These are phyloP conservation scores for Dipodascus albidus DNA, from an alignment of 805 yeast species.

Conservation along the genomic window DNA sequence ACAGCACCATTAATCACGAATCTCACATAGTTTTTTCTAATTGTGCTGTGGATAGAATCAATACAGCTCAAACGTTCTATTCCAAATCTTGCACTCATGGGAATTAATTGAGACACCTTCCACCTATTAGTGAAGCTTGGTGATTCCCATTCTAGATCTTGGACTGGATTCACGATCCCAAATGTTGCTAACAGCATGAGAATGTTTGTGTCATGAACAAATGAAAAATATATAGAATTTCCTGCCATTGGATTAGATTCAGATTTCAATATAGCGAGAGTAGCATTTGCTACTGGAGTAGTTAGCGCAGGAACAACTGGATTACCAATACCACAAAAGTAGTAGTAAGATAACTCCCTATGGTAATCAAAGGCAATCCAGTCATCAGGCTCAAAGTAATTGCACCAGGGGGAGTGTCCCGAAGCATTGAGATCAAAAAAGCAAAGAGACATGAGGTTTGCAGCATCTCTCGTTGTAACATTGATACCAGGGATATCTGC, in stretches of 20 bases:
- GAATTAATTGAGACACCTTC: slow-evolving; percentile 38
- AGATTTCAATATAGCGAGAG: slow-evolving; percentile 33
- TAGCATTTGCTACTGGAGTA: slow-evolving; percentile 36
- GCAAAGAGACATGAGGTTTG: slow-evolving; percentile 33
- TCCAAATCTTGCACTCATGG: slow-evolving; percentile 46
- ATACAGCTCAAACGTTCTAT: slow-evolving; percentile 39
- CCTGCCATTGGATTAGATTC: slow-evolving; percentile 35
- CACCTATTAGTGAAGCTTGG: slow-evolving; percentile 38
- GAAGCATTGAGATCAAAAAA: slow-evolving; percentile 40
- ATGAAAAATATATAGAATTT: background rate
- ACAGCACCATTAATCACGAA: slow-evolving; percentile 43
- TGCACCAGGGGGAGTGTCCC: slow-evolving; percentile 34
- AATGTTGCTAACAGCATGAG: slow-evolving; percentile 38
- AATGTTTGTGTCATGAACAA: slow-evolving; percentile 42
- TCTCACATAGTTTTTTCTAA: slow-evolving; percentile 34
- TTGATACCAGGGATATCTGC: slow-evolving; percentile 26
- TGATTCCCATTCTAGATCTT: slow-evolving; percentile 32
- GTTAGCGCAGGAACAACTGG: slow-evolving; percentile 32
- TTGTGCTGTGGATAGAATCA: slow-evolving; percentile 3
- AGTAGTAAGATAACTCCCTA: slow-evolving; percentile 34
- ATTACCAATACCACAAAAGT: slow-evolving; percentile 39
- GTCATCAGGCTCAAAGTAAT: slow-evolving; percentile 40
- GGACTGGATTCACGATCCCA: slow-evolving; percentile 33
- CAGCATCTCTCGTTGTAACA: slow-evolving; percentile 32
- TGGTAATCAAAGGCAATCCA: slow-evolving; percentile 32